phyloP scores from a whole-genome alignment of 495 filamentous ascomycete genomes.

The Annulohypoxylon nitens region DNA sequence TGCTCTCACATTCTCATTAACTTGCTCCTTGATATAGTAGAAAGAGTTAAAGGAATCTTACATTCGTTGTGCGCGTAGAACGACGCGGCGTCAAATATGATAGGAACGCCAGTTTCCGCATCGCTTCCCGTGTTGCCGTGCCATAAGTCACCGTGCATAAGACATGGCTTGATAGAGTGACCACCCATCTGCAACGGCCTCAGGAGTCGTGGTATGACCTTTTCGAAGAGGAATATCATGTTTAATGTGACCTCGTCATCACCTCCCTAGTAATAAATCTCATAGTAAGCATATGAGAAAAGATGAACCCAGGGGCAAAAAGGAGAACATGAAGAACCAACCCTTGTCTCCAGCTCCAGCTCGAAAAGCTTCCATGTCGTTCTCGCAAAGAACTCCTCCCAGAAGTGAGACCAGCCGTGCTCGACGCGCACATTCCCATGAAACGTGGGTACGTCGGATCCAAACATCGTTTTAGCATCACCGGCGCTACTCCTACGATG shows the following conservation, averaged over 20 bases:
- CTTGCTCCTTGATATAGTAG: not conserved
- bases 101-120: constrained; percentile 47
- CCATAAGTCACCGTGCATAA: constrained; percentile 66
- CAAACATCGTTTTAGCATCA: constrained; percentile 7
- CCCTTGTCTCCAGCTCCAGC: constrained; percentile 26
- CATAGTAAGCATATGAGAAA: not conserved
- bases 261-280: constrained; percentile 19
- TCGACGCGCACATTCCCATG: constrained; percentile 39
- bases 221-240: constrained; percentile 45
- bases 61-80: constrained; percentile 66
- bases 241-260: constrained; percentile 35
- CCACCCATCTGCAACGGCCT: constrained; percentile 58
- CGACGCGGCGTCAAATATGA: constrained; percentile 61
- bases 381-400: constrained; percentile 40
- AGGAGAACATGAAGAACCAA: constrained; percentile 4
- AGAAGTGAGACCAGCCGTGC: constrained; percentile 29
- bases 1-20: constrained; percentile 16
- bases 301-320: not conserved
- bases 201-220: constrained; percentile 58
- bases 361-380: constrained; percentile 34
- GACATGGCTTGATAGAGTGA: constrained; percentile 54
- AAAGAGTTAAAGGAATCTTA: constrained; percentile 39
- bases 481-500: constrained; percentile 5
- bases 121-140: constrained; percentile 59
- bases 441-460: constrained; percentile 34